Evolutionary conservation across 176 grass and related monocot species (phyloP).

Genomic region (Bromus sterilis): DNA sequence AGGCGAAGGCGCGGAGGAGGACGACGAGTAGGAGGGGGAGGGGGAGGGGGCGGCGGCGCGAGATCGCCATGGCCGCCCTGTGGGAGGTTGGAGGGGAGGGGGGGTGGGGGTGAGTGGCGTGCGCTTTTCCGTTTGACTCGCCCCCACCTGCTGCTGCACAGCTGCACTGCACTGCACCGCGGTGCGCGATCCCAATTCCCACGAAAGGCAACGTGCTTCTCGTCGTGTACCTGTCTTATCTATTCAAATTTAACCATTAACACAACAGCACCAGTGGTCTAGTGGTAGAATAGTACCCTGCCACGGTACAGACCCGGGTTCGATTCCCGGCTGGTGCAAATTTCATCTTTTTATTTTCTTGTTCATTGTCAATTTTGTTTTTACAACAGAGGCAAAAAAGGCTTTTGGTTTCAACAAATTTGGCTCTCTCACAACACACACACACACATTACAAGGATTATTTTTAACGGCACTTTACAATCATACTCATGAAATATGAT

Average conservation of each 20-base stretch:
- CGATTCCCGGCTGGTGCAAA: conserved; percentile 45
- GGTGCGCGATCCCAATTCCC: too few relatives aligned
- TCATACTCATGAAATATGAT: too few relatives aligned
- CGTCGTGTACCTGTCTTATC: too few relatives aligned
- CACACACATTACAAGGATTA: too few relatives aligned
- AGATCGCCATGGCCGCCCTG: conserved; percentile 35
- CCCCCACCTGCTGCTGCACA: too few relatives aligned
- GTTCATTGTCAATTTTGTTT: too few relatives aligned
- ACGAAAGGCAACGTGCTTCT: neutral
- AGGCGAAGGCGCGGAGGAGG: conserved; percentile 17
- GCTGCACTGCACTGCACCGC: too few relatives aligned
- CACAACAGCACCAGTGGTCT: conserved; percentile 17
- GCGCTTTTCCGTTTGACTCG: neutral
- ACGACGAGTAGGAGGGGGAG: neutral
- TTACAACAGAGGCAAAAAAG: too few relatives aligned
- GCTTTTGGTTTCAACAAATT: too few relatives aligned
- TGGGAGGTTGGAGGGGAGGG: neutral
- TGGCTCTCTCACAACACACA: too few relatives aligned
- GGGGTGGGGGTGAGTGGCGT: neutral
- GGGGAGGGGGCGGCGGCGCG: neutral
- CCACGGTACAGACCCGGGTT: conserved; percentile 79
- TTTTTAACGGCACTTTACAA: too few relatives aligned
- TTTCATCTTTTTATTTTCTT: neutral
- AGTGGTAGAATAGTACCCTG: conserved; percentile 90
- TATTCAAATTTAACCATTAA: too few relatives aligned